Base-by-base conservation (phyloP, 2,329 filamentous ascomycete species). In the Rutstroemia sp. region DNA sequence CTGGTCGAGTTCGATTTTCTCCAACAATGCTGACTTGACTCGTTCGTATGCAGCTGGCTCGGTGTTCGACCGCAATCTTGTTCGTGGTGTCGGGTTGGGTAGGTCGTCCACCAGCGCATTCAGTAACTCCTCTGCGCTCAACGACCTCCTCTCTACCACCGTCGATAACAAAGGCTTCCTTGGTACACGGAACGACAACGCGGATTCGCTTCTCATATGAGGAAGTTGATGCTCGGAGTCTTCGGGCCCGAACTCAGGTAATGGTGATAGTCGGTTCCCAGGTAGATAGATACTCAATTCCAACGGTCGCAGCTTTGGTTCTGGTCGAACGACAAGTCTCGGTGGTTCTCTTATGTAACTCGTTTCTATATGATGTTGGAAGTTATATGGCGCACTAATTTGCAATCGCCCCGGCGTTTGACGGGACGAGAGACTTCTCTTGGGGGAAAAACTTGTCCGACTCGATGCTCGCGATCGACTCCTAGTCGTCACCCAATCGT, bases 281-380 rank as follows among this genome's bases (percentile, higher is more conserved):
- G 73, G 70, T 59, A 70, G 64, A 61, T 79, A 77, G 54, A 84
- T 78, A 68, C 76, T 80, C 58, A 85, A 70, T 68, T 85, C 77
- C 27, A 85, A 74, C 2, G 80, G 80, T 41, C 76, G 75, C 61
- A 82, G 82, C 5, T 30, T 61, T 44, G 38, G 63, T 66, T 55
- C 65, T 66, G 49, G 61, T 57, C 34, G 56, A 56, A 47, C 60
- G 71, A 48, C 73, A 74, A 18, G 77, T 78, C 54, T 78, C 71
- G 42, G 25, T 5, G 53, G 53, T 25, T 55, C 53, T 18, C 53
- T 18, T 25, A 55, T 47, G 42, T 37, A 55, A 12, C 53, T 51
- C 16, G 46, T 55, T 44, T 55, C 53, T 10, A 19, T 44, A 21
- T 51, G 46, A 42, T 57, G 49, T 48, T 55, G 49, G 38, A 53